These are phyloP conservation scores for Hypocreales sp. DNA, from an alignment of 2,329 filamentous ascomycete species.

Conservation along the genomic window DNA sequence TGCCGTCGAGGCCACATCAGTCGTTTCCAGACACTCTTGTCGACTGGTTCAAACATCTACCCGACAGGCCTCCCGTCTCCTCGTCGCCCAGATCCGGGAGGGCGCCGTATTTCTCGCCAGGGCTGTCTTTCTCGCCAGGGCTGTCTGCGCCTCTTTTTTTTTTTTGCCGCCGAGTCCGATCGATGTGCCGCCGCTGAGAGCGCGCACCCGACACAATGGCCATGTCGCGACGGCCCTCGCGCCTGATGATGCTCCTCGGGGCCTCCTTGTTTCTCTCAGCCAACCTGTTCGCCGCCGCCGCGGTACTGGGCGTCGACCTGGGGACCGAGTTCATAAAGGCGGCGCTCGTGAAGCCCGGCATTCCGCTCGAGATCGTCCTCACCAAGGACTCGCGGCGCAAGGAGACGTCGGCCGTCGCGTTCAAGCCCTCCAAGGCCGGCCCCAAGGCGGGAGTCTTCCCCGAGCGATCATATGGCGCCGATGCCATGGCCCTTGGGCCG, in stretches of 20 bases:
- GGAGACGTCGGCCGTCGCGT: slow-evolving; percentile 78
- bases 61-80: too few relatives aligned
- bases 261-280: slow-evolving; percentile 19
- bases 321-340: slow-evolving; percentile 97
- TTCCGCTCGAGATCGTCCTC: slow-evolving; percentile 92
- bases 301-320: slow-evolving; percentile 83
- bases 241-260: slow-evolving; percentile 22
- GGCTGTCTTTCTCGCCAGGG: too few relatives aligned
- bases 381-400: slow-evolving; percentile 97
- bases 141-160: slow-evolving; percentile 5
- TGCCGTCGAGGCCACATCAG: slow-evolving; percentile 20
- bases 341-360: slow-evolving; percentile 86
- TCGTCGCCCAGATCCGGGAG: too few relatives aligned
- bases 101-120: too few relatives aligned
- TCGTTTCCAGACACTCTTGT: slow-evolving; percentile 7
- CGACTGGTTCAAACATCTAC: slow-evolving; percentile 1
- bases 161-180: slow-evolving; percentile 1
- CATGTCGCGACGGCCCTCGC: slow-evolving; percentile 15
- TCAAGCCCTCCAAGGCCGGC: slow-evolving; percentile 66
- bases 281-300: slow-evolving; percentile 41
- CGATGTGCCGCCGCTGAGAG: slow-evolving; percentile 6
- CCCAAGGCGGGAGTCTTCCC: slow-evolving; percentile 55
- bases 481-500: slow-evolving; percentile 74
- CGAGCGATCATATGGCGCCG: slow-evolving; percentile 81
- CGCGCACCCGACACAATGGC: slow-evolving; percentile 18